Conservation (phyloP, 2,329 filamentous ascomycete genomes). For the Exophiala sp. region DNA sequence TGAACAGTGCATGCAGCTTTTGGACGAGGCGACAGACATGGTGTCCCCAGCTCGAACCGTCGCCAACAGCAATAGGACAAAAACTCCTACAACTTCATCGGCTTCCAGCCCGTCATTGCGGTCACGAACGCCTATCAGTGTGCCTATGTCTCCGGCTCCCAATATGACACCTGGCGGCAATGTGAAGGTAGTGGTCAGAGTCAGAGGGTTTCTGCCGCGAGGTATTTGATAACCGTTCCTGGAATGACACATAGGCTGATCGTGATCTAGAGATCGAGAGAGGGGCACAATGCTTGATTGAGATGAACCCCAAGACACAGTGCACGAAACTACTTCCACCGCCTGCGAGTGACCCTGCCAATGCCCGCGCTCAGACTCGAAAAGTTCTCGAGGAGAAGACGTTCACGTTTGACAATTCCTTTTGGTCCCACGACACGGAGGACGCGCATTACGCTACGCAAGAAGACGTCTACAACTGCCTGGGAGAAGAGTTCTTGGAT, state of each 20-base stretch:
- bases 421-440: constrained; percentile 81
- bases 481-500: constrained; percentile 94
- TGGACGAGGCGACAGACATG: constrained; percentile 15
- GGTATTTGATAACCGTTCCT: constrained; percentile 46
- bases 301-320: constrained; percentile 85
- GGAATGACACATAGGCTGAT: constrained; percentile 21
- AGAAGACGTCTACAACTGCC: constrained; percentile 85
- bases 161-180: no score
- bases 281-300: constrained; percentile 75
- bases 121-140: constrained; percentile 62
- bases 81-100: constrained; percentile 51
- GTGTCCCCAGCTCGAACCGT: constrained; percentile 25
- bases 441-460: constrained; percentile 87
- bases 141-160: constrained; percentile 41
- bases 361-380: constrained; percentile 57
- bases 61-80: constrained; percentile 16
- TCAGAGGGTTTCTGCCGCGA: constrained; percentile 70
- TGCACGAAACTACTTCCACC: constrained; percentile 74
- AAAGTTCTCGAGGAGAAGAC: constrained; percentile 78
- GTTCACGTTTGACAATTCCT: constrained; percentile 96
- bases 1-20: constrained; percentile 21
- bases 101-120: constrained; percentile 74
- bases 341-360: constrained; percentile 43
- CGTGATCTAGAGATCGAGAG: constrained; percentile 65
- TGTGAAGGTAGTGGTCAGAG: constrained; percentile 72